Evolutionary conservation across 805 yeast genomes (phyloP).

Genomic region (Dipodascus albidus): DNA sequence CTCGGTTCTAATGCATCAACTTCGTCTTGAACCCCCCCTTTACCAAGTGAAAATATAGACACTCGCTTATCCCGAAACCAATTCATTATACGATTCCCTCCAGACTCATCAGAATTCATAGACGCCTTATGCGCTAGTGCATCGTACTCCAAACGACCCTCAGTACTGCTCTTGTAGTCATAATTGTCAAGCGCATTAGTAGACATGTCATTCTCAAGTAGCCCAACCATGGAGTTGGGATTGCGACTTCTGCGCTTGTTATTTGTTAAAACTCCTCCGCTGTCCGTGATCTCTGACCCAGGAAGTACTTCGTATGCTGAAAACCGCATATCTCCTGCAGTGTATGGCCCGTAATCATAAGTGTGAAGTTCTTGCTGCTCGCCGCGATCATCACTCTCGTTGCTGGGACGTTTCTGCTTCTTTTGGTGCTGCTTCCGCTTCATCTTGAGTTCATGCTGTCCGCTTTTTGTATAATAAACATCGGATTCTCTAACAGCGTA

Average conservation of each 20-base stretch:
- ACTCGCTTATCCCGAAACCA: not conserved
- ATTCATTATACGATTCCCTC: not conserved
- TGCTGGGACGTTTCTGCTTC: not conserved
- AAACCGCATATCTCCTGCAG: not conserved
- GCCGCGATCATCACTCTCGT: not conserved
- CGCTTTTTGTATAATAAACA: constrained; percentile 24
- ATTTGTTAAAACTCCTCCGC: not conserved
- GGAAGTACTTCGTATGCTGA: not conserved
- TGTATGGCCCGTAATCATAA: not conserved
- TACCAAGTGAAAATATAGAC: not conserved
- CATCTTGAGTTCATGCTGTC: not conserved
- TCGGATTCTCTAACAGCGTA: constrained; percentile 55
- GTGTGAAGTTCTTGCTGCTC: not conserved
- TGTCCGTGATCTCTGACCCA: not conserved
- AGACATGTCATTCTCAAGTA: not conserved
- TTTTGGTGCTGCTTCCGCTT: not conserved
- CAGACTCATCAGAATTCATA: not conserved
- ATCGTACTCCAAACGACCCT: not conserved
- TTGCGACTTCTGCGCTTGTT: not conserved
- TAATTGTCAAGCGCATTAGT: not conserved
- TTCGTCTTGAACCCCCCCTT: not conserved
- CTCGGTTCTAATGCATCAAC: constrained; percentile 6
- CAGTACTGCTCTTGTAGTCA: not conserved
- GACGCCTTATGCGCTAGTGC: not conserved
- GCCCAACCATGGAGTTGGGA: not conserved